Conservation (phyloP, 495 filamentous ascomycete species). For the Talaromyces liani region DNA sequence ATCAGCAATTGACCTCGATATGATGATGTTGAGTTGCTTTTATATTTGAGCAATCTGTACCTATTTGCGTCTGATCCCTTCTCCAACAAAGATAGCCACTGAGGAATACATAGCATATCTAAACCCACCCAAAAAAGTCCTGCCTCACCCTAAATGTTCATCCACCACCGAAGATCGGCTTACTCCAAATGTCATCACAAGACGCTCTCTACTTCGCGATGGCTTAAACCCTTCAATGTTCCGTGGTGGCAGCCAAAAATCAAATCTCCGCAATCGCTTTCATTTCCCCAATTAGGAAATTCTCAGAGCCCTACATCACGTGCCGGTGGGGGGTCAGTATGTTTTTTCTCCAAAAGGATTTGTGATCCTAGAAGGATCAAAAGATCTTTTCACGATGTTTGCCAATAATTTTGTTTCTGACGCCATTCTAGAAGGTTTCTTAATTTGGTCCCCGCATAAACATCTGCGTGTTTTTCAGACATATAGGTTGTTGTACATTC, state of each 20-base stretch:
- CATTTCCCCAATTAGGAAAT: background rate
- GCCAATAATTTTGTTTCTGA: background rate
- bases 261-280: background rate
- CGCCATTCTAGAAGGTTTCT: background rate
- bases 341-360: background rate
- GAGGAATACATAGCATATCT: background rate
- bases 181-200: background rate
- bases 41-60: background rate
- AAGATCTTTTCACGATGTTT: background rate
- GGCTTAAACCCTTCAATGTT: background rate
- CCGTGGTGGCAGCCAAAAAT: no score
- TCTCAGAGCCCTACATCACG: background rate
- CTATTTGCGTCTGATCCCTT: background rate
- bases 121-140: background rate
- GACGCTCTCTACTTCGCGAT: background rate
- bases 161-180: background rate
- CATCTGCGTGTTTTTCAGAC: background rate
- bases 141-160: background rate
- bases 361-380: background rate
- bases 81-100: background rate
- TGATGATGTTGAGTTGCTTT: background rate
- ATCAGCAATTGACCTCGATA: background rate
- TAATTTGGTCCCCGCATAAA: background rate
- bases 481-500: background rate
- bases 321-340: background rate